A percentile compares a stretch with the other conserved stretches of the same genome.
These are phyloP conservation scores for Rhizophora apiculata DNA, from an alignment of 345 rosid species.

Conservation along the genomic window DNA sequence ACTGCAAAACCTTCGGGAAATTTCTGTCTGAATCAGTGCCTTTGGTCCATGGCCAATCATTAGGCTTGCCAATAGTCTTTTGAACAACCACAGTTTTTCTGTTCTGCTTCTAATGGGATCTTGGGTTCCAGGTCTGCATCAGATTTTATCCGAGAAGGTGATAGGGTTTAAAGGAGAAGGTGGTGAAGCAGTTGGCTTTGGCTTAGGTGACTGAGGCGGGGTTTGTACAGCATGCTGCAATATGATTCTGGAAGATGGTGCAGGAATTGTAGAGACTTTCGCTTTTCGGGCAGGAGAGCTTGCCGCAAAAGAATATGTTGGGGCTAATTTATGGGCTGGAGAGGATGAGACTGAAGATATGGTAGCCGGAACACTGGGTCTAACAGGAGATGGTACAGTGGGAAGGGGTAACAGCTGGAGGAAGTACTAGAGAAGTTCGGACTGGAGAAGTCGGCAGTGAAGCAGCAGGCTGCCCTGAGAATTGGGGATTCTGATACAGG, in stretches of 20 bases:
- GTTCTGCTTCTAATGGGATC: too few species aligned
- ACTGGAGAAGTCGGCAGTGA: conserved; percentile 17
- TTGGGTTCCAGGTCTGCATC: too few species aligned
- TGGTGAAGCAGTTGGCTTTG: conserved; percentile 42
- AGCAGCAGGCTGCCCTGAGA: conserved; percentile 9
- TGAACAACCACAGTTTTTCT: too few species aligned
- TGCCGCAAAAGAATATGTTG: conserved; percentile 3
- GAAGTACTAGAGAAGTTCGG: background rate
- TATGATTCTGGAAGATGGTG: conserved; percentile 18
- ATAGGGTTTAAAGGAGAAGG: conserved; percentile 68
- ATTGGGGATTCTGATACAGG: too few species aligned
- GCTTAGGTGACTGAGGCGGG: conserved; percentile 43
- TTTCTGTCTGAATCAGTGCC: too few species aligned
- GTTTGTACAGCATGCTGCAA: conserved; percentile 25
- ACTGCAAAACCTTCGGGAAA: too few species aligned
- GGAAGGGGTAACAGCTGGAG: too few species aligned
- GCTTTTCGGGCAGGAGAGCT: conserved; percentile 6
- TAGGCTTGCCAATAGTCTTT: too few species aligned
- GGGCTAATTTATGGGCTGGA: background rate
- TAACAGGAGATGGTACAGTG: too few species aligned
- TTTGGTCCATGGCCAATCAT: too few species aligned
- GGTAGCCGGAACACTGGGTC: too few species aligned
- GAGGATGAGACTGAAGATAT: conserved; percentile 6
- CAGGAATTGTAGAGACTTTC: conserved; percentile 1
- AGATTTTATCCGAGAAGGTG: too few species aligned